phyloP scores from a whole-genome alignment of 371 early-diverging fungal genomes.

The Phascolomyces articulosus region DNA sequence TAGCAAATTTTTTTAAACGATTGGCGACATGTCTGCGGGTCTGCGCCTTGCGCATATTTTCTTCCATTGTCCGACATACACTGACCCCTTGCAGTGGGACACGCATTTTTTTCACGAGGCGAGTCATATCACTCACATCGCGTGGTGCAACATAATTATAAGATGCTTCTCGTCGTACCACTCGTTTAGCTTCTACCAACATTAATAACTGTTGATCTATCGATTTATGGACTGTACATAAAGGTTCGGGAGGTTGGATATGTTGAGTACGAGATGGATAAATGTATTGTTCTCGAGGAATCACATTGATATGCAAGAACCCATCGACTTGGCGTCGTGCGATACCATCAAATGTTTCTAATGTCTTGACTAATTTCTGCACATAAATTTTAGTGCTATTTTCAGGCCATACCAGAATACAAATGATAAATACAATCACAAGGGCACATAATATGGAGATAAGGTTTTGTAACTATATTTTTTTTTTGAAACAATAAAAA shows the following conservation, averaged over 20 bases:
- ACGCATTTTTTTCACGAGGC: constrained; percentile 34
- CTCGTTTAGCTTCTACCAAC: constrained; percentile 35
- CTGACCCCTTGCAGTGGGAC: constrained; percentile 42
- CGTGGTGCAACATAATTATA: constrained; percentile 40
- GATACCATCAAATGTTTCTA: constrained; percentile 36
- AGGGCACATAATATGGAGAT: constrained; percentile 38
- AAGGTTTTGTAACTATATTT: constrained; percentile 13
- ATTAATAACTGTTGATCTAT: constrained; percentile 27
- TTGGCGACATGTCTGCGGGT: constrained; percentile 13
- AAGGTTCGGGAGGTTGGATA: constrained; percentile 13
- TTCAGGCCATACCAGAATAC: constrained; percentile 39
- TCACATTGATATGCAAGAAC: constrained; percentile 23
- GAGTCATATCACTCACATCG: constrained; percentile 43
- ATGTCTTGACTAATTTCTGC: constrained; percentile 30
- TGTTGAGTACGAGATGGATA: constrained; percentile 10
- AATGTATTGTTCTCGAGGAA: constrained; percentile 8
- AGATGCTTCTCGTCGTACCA: constrained; percentile 40
- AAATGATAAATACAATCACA: constrained; percentile 28
- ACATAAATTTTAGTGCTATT: constrained; percentile 42
- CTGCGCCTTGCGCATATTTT: constrained; percentile 44
- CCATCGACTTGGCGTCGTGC: constrained; percentile 31
- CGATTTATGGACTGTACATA: constrained; percentile 26
- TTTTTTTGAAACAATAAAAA: neutral
- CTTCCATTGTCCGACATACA: constrained; percentile 42
- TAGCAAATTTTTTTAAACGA: constrained; percentile 19